These are phyloP conservation scores for Plectosphaerella sp. DNA, from an alignment of 2,329 filamentous ascomycete species.

Conservation along the genomic window DNA sequence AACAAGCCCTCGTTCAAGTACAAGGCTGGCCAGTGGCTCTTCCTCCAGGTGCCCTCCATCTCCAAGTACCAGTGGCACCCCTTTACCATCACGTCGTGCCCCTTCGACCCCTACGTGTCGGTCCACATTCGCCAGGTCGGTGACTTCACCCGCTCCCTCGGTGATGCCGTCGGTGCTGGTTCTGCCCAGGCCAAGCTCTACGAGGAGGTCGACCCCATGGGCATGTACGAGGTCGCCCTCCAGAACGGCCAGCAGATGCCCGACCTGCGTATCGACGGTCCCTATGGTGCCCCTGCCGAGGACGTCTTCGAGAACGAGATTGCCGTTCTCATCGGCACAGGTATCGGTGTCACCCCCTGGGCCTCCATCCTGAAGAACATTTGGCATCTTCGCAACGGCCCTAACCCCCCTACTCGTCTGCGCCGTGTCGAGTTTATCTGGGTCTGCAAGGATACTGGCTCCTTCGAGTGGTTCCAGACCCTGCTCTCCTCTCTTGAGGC, in stretches of 20 bases:
- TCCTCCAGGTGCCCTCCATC: conserved; percentile 86
- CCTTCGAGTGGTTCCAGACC: conserved; percentile 98
- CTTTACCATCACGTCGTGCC: conserved; percentile 98
- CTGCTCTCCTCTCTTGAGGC: conserved; percentile 85
- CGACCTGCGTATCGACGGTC: conserved; percentile 81
- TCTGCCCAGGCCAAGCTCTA: conserved; percentile 83
- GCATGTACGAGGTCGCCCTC: conserved; percentile 96
- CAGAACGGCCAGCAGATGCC: conserved; percentile 94
- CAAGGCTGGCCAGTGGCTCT: conserved; percentile 97
- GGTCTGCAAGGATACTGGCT: conserved; percentile 93
- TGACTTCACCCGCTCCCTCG: conserved; percentile 92
- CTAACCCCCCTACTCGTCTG: conserved; percentile 83
- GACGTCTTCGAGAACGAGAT: conserved; percentile 91
- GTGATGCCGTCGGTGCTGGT: conserved; percentile 90
- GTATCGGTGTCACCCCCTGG: conserved; percentile 83
- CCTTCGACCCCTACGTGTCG: conserved; percentile 90
- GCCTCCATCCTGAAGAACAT: conserved; percentile 93
- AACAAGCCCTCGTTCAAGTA: conserved; percentile 94
- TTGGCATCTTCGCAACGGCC: conserved; percentile 88
- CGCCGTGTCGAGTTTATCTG: conserved; percentile 98
- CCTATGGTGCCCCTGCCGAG: conserved; percentile 94
- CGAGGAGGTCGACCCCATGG: conserved; percentile 84
- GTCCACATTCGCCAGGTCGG: conserved; percentile 95
- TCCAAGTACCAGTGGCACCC: conserved; percentile 95
- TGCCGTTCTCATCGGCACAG: conserved; percentile 72